Evolutionary conservation across 176 grass and related monocot genomes (phyloP), one percentile per base, ranked within the genome.

Genomic region (Raddia distichophylla): DNA sequence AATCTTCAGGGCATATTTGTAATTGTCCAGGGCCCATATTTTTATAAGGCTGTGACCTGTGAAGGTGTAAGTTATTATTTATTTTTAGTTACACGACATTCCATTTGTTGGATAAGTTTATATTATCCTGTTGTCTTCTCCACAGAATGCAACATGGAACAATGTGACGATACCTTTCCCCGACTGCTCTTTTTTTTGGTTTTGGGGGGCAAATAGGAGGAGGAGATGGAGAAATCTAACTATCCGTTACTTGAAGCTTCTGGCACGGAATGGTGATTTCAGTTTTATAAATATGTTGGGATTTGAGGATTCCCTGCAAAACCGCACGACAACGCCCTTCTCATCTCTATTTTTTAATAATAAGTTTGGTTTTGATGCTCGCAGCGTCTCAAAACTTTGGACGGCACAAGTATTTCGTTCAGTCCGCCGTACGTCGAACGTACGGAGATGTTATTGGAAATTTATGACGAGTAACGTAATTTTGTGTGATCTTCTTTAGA

Each of bases 81-180:
- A 40, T 40, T 40, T 40, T 40, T 40, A 40, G 55, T 65, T 49
- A 71, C 72, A 82, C 72, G 73, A 58, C 57, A 73, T 85, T 73
- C 64, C 64, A 65, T 85, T 74, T 58, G 60, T 7, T 76, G 63
- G 80, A 78, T 89, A 83, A 34, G 7, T 22, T 52, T 79, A 88
- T 60, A 33, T 55, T 43, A 82, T 85, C 82, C 73, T 18, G 27
- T 51, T 82, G 60, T 90, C 73, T 64, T 85, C 47, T 76, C 11
- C 59, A 48, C 64, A 50, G 13, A 60, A 51, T 42, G 69, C 65
- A 33, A 27, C n/a, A 32, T 55, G 71, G 59, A 47, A 52, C 4
- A 66, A 84, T n/a, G 71, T 71, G 59, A 71, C 57, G 35, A 81
- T 43, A 76, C 64, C 69, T 69, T 69, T 42, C 67, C 10, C 22